Evolutionary conservation across 2,329 filamentous ascomycete genomes (phyloP), one percentile per base, ranked within the genome.

Genomic region (Neurospora sp.): DNA sequence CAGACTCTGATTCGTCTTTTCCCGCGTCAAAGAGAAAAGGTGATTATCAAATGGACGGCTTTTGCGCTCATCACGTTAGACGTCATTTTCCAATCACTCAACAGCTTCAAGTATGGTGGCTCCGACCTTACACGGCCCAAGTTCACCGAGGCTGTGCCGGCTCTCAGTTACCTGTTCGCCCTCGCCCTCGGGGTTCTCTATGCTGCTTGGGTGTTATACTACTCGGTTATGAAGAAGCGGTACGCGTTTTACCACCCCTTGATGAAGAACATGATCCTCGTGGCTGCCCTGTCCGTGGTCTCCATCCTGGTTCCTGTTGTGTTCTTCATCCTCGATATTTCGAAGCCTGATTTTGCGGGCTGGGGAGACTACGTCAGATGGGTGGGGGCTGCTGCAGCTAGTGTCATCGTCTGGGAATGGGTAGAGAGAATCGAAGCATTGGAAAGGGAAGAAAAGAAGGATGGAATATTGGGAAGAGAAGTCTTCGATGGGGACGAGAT

Each of bases 321-420:
- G 4, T 97, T 97, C 78, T 97, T 97, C 79, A 92, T 97, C 70
- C 84, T 96, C 74, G 94, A 97, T 78, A 93, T 97, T 67, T 90
- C 91, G 9, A 90, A 95, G 76, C 91, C 93, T 36, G 89, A 93
- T 72, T 90, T 97, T 72, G 92, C 92, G 46, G 93, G 91, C 9
- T 97, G 94, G 94, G 94, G 94, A 77, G 94, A 97, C 77, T 97
- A 97, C 77, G 94, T 97, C 66, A 86, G 93, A 76, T 97, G 94
- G 94, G 94, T 97, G n/a, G 94, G 94, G 67, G 93, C 93, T 1
- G 93, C 94, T 0, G 93, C 93, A 1, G 94, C 94, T 38, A 97
- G 93, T 80, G 94, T 97, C n/a, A 92, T 97, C 28, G 94, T 97
- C 2, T 97, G 94, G 94, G 94, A 97, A 80, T 97, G 94, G 94